A percentile compares a stretch with the other conserved stretches of the same genome.
phyloP scores from a whole-genome alignment of 1,284 basidiomycete genomes.

The Papiliotrema laurentii region DNA sequence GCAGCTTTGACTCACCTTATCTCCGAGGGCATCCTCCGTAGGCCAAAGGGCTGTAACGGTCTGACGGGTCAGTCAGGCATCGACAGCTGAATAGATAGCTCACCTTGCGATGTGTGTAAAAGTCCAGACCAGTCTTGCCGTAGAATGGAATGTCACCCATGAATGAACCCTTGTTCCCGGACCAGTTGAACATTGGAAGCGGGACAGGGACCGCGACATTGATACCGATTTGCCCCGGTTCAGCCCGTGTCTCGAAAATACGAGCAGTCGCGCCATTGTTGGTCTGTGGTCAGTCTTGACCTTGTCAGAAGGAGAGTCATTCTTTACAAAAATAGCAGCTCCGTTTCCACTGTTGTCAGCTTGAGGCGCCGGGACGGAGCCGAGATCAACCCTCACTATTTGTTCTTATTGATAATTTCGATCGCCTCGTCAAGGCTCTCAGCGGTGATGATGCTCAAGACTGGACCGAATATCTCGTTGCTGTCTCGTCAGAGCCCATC shows the following conservation, averaged over 20 bases:
- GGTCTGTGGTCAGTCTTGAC: conserved; percentile 50
- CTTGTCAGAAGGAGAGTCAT: background rate
- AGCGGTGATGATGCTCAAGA: conserved; percentile 71
- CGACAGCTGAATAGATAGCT: conserved; percentile 1
- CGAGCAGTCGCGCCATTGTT: conserved; percentile 93
- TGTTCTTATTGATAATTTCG: conserved; percentile 81
- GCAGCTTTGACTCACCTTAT: conserved; percentile 23
- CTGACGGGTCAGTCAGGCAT: conserved; percentile 7
- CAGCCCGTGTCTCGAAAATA: conserved; percentile 83
- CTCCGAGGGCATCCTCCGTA: conserved; percentile 35
- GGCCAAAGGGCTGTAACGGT: conserved; percentile 45
- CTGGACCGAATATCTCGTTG: conserved; percentile 95
- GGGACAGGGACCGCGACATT: conserved; percentile 90
- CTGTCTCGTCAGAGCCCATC: conserved; percentile 47
- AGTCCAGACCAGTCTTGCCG: conserved; percentile 57
- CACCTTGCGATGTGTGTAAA: conserved; percentile 41
- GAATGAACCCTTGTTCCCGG: conserved; percentile 62
- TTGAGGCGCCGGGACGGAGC: conserved; percentile 4
- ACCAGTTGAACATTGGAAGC: conserved; percentile 65
- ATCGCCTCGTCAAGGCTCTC: conserved; percentile 89
- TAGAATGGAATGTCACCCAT: conserved; percentile 88
- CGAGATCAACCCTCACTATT: conserved; percentile 54
- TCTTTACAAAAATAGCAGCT: conserved; percentile 71
- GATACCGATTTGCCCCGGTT: conserved; percentile 89
- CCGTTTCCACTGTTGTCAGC: conserved; percentile 62